Conservation (phyloP, 352 stramenopile species). For the Pythium aristosporum region DNA sequence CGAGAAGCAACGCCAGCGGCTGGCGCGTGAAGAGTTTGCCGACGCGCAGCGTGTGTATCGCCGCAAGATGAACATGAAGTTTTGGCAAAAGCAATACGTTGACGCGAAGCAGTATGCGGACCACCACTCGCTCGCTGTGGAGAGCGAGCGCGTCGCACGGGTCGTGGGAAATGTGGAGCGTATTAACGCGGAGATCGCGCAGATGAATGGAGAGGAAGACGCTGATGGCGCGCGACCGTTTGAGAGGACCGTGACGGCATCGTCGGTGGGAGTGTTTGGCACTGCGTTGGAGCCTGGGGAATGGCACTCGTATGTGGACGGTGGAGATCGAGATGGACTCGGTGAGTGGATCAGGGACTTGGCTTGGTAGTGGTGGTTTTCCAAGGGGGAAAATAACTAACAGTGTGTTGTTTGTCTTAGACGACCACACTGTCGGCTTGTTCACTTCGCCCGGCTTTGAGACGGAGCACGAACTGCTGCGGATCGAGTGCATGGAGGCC, state of each 20-base stretch:
- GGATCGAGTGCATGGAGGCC: constrained; percentile 49
- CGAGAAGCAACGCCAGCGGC: constrained; percentile 34
- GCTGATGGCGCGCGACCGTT: constrained; percentile 23
- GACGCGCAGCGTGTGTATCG: constrained; percentile 34
- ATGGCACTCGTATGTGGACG: constrained; percentile 51
- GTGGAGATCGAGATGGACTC: constrained; percentile 42
- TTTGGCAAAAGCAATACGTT: constrained; percentile 69
- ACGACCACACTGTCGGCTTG: constrained; percentile 53
- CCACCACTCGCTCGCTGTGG: constrained; percentile 36
- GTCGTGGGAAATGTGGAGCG: constrained; percentile 32
- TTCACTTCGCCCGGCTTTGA: constrained; percentile 42
- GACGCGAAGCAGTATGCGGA: constrained; percentile 47
- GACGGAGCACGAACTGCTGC: constrained; percentile 48
- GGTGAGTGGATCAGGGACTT: constrained; percentile 32
- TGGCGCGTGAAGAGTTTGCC: constrained; percentile 22
- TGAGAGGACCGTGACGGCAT: constrained; percentile 34
- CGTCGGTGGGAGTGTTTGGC: constrained; percentile 56
- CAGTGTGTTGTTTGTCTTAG: constrained; percentile 13
- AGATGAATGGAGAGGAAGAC: constrained; percentile 33
- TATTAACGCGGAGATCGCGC: constrained; percentile 41
- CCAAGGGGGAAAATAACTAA: not conserved
- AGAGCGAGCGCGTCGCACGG: constrained; percentile 17
- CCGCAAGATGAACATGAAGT: constrained; percentile 58
- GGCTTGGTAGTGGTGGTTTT: too few relatives aligned
- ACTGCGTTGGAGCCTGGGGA: constrained; percentile 47